These are phyloP conservation scores for Coemansia sp. DNA, from an alignment of 192 early-diverging fungal genomes.

Conservation along the genomic window DNA sequence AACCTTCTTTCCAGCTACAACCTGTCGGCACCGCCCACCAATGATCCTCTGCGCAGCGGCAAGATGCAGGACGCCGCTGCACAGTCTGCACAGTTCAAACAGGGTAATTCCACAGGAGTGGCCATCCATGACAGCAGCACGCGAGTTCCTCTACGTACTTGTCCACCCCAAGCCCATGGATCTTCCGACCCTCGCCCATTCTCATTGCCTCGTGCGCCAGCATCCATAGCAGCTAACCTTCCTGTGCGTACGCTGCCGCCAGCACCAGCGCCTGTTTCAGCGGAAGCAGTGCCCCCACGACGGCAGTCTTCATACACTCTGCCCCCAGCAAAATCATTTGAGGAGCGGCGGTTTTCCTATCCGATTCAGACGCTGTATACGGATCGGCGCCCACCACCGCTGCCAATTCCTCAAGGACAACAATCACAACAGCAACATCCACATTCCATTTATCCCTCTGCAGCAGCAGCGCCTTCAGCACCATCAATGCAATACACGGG, in stretches of 20 bases:
- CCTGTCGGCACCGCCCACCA: conserved; percentile 33
- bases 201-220: conserved; percentile 45
- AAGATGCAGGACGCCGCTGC: conserved; percentile 3
- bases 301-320: conserved; percentile 52
- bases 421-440: conserved; percentile 11
- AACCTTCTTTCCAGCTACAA: conserved; percentile 37
- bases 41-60: conserved; percentile 14
- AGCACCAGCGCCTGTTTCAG: conserved; percentile 2
- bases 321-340: conserved; percentile 47
- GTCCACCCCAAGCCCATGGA: neutral
- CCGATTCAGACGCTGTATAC: conserved; percentile 37
- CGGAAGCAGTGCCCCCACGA: conserved; percentile 34
- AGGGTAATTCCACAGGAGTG: neutral
- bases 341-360: conserved; percentile 50
- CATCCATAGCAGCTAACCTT: conserved; percentile 37
- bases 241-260: conserved; percentile 9
- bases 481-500: neutral
- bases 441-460: neutral
- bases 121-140: conserved; percentile 3
- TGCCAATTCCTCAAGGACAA: conserved; percentile 17
- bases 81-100: neutral
- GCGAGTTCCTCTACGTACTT: neutral
- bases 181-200: conserved; percentile 29
- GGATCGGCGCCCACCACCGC: conserved; percentile 28
- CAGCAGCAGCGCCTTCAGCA: conserved; percentile 22